Base-by-base conservation (phyloP, 2,329 filamentous ascomycete genomes). In the Biscogniauxia sp. region DNA sequence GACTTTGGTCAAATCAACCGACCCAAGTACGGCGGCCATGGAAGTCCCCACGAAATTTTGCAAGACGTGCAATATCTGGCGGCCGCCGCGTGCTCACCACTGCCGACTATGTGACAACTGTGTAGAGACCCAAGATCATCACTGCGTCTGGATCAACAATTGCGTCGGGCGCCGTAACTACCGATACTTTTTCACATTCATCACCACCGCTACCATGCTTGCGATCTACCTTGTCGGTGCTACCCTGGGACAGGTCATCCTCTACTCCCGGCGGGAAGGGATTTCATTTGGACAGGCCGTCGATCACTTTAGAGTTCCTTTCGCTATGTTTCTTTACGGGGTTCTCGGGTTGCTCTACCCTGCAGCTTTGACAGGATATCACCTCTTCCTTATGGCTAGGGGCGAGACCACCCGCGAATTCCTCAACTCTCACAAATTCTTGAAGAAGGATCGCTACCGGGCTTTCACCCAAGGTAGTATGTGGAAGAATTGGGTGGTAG, bases 131-230 rank as follows among this genome's bases (percentile, higher is more conserved):
- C 92, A 97, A 68, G 95, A 99, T 72, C 95, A 99, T 72, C 95
- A 99, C 77, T 99, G 95, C 72, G 93, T 98, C 17, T 99, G 95
- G 95, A 85, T 99, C 65, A 99, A 99, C 78, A 99, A 99, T 75
- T 99, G 95, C 67, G 90, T 99, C 55, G 95, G 95, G 51, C 89
- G 94, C 66, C 91, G 95, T 70, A 99, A 99, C 78, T 99, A 99
- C 78, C 92, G 95, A 65, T 98, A 94, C 76, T 99, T 99, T 77
- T 97, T 98, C 74, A 85, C 90, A 11, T 99, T 97, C 76, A 88
- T 99, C 66, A 87, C 86, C 57, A 87, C 89, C 15, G 87, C 86
- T n/a, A 92, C 92, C 0, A 67, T 97, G 37, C 82, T 97, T 19
- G 84, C 88, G 0, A 72, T 93, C 17, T 94, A 91, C 69, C 82